Conservation (phyloP, 805 yeast genomes). For the Kodamaea sagamina region DNA sequence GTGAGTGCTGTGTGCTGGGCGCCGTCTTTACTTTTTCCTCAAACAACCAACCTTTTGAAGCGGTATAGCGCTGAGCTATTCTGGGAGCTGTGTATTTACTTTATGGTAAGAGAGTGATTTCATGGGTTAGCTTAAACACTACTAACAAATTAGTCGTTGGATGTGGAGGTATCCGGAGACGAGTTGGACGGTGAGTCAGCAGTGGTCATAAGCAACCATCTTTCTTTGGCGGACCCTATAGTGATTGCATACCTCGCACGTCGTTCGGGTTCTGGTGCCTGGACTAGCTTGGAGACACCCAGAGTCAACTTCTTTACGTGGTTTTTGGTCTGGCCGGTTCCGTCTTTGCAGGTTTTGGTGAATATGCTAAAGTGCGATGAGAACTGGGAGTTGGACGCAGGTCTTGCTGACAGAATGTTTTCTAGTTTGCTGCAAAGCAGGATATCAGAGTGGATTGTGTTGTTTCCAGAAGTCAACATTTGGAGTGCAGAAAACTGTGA, state of each 20-base stretch:
- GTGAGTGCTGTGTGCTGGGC: constrained; percentile 1
- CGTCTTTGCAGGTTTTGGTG: constrained; percentile 49
- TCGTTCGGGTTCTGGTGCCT: constrained; percentile 22
- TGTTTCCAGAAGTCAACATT: constrained; percentile 86
- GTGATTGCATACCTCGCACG: constrained; percentile 49
- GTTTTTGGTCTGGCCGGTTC: constrained; percentile 66
- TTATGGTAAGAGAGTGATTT: constrained; percentile 12
- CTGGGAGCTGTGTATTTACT: constrained; percentile 18
- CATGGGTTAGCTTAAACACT: neutral
- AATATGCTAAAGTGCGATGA: constrained; percentile 62
- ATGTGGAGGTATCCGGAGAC: constrained; percentile 47
- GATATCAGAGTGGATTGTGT: constrained; percentile 59
- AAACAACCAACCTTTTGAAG: constrained; percentile 10
- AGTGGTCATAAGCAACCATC: constrained; percentile 58
- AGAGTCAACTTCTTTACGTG: constrained; percentile 65
- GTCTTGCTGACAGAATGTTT: constrained; percentile 38
- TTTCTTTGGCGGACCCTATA: constrained; percentile 65
- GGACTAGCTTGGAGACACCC: constrained; percentile 34
- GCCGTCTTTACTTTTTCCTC: constrained; percentile 11
- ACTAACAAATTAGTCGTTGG: constrained; percentile 29
- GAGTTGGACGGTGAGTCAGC: constrained; percentile 37
- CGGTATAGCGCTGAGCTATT: constrained; percentile 11
- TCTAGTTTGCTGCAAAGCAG: constrained; percentile 36
- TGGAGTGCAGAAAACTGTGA: constrained; percentile 50
- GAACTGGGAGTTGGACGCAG: constrained; percentile 59